Evolutionary conservation across 495 filamentous ascomycete species (phyloP), one percentile per base, ranked within the genome.

Genomic region (Talaromyces liani): DNA sequence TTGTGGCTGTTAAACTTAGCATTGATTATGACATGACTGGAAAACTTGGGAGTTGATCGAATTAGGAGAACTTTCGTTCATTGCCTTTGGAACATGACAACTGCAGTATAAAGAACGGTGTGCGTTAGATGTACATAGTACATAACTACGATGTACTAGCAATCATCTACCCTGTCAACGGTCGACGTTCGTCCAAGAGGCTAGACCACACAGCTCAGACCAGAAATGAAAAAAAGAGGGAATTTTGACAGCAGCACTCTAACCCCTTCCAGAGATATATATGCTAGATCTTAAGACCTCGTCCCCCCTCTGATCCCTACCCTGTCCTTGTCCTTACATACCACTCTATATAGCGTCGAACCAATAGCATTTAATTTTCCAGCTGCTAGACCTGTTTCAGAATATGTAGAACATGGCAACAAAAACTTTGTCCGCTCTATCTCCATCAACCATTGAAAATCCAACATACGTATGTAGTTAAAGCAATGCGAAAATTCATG

Each of bases 351-450:
- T 18, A 49, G 16, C 8, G 5, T 49, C 36, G 36, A 20, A 18
- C 45, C 45, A 49, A 20, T 49, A 49, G 18, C 45, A 49, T 49
- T 7, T 20, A 20, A 6, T 45, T 6, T 31, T 45, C 6, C 8
- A 20, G n/a, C 29, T 36, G 14, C 24, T 58, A 58, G 56, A 18
- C 56, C 31, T 29, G 56, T 58, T 58, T 58, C 56, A 58, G 56
- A 58, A 58, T 58, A 3, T 22, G 31, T 33, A 49, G 45, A 49
- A 49, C 45, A 22, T 49, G 45, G 45, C 45, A 49, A 49, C n/a
- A 49, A 2, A 2, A 18, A 22, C 18, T 6, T 9, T 49, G 33
- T 31, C 29, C 29, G 29, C 29, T 31, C 29, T 31, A 31, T 31
- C 29, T 36, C 33, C 33, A 36, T 36, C 10, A 10, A 10, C 33